Evolutionary conservation across 768 basidiomycete species (phyloP).

Genomic region (Dacryopinax spathularia): DNA sequence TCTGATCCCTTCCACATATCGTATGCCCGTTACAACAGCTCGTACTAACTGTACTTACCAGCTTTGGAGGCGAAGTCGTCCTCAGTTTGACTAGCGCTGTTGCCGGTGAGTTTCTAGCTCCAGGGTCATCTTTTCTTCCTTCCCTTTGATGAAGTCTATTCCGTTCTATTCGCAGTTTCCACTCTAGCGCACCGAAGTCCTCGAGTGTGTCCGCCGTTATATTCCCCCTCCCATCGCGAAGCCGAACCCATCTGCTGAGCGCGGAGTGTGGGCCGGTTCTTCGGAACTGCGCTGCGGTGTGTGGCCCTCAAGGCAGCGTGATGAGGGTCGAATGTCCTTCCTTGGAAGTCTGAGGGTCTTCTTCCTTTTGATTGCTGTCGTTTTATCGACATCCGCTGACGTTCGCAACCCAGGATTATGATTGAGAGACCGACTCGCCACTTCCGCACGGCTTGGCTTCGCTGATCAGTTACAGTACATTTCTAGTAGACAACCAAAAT

Average conservation of each 20-base stretch:
- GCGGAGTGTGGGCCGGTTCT: slow-evolving; percentile 49
- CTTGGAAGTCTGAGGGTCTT: slow-evolving; percentile 65
- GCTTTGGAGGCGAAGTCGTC: slow-evolving; percentile 3
- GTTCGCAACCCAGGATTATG: too few relatives aligned
- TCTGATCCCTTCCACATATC: slow-evolving; percentile 35
- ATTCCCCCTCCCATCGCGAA: slow-evolving; percentile 45
- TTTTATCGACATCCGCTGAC: neutral
- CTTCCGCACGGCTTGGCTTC: too few relatives aligned
- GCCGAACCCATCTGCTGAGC: slow-evolving; percentile 49
- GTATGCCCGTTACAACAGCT: neutral
- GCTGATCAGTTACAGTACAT: too few relatives aligned
- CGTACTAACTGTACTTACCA: neutral
- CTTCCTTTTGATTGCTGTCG: neutral
- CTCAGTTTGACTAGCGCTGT: slow-evolving; percentile 5
- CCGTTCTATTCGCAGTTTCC: slow-evolving; percentile 78
- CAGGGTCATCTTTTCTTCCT: slow-evolving; percentile 14
- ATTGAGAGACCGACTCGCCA: too few relatives aligned
- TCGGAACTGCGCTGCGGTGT: slow-evolving; percentile 48
- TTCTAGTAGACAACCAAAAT: too few relatives aligned
- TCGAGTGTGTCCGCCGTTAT: slow-evolving; percentile 57
- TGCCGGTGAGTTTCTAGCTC: neutral
- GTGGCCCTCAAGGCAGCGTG: slow-evolving; percentile 53
- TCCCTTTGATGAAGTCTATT: slow-evolving; percentile 38
- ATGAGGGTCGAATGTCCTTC: slow-evolving; percentile 65
- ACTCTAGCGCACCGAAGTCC: slow-evolving; percentile 64